A percentile compares a stretch with the other conserved stretches of the same genome.
phyloP scores from a whole-genome alignment of 371 early-diverging fungal genomes.

The Mortierella sp. region DNA sequence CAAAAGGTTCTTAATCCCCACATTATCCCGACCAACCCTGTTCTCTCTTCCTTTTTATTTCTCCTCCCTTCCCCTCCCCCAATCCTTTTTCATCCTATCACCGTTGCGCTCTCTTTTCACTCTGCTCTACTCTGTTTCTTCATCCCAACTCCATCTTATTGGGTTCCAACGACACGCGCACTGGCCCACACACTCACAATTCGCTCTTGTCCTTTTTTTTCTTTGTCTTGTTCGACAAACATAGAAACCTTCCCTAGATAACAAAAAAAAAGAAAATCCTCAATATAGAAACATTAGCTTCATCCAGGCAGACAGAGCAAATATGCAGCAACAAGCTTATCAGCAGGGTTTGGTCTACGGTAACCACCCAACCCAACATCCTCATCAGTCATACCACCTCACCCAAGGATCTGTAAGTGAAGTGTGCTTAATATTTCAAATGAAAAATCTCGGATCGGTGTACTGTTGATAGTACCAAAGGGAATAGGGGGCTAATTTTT shows the following conservation, averaged over 20 bases:
- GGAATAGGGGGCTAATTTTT: not conserved
- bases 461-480: not conserved
- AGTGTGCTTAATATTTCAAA: too few relatives aligned
- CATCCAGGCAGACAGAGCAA: not conserved
- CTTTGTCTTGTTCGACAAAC: too few relatives aligned
- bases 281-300: not conserved
- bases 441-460: not conserved
- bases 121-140: not conserved
- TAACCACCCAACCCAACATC: not conserved
- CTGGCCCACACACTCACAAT: not conserved
- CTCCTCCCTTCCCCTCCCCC: not conserved
- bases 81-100: too few relatives aligned
- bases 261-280: not conserved
- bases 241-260: not conserved
- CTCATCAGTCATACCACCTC: not conserved
- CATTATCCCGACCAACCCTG: too few relatives aligned
- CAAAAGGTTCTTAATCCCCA: too few relatives aligned
- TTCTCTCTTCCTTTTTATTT: not conserved
- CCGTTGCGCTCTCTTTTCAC: too few relatives aligned
- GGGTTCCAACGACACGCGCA: not conserved
- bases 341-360: conserved; percentile 1
- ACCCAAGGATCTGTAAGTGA: conserved; percentile 9
- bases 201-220: not conserved
- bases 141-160: not conserved
- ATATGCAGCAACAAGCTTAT: conserved; percentile 3